These are phyloP conservation scores for Dalechampia spathulata DNA, from an alignment of 441 rosid genomes.

Conservation along the genomic window DNA sequence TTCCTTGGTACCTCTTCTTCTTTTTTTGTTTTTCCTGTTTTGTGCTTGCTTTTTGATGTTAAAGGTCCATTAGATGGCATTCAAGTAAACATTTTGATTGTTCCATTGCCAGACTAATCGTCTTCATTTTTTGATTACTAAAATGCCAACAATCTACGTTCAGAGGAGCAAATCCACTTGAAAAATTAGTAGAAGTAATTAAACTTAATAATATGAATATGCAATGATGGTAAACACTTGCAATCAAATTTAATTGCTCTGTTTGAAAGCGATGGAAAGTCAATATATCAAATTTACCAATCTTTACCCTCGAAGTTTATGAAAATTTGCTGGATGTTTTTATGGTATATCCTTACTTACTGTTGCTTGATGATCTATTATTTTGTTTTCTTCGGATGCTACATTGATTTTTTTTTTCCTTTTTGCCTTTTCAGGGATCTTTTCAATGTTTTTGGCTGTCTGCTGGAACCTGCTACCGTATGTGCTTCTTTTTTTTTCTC, in stretches of 20 bases:
- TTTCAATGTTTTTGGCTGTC: slow-evolving; percentile 68
- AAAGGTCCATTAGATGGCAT: not conserved
- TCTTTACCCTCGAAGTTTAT: not conserved
- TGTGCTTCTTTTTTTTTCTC: slow-evolving; percentile 14
- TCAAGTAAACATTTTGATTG: not conserved
- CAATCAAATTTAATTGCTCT: too few species aligned
- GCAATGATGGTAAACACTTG: not conserved
- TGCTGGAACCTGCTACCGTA: slow-evolving; percentile 85
- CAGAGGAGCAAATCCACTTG: not conserved
- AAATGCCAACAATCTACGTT: too few species aligned
- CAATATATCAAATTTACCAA: too few species aligned
- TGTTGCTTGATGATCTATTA: too few species aligned
- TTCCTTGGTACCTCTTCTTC: not conserved
- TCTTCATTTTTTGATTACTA: too few species aligned
- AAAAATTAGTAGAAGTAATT: not conserved
- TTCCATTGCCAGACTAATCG: too few species aligned
- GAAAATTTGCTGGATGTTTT: not conserved
- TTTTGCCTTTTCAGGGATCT: slow-evolving; percentile 46
- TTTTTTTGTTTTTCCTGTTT: not conserved
- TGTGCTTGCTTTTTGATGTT: not conserved
- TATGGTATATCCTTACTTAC: not conserved
- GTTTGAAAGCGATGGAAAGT: too few species aligned
- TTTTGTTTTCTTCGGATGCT: not conserved
- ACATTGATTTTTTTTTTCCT: not conserved
- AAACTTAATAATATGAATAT: not conserved